Evolutionary conservation across 2,329 filamentous ascomycete species (phyloP).

Genomic region (Fusarium mexicanum): DNA sequence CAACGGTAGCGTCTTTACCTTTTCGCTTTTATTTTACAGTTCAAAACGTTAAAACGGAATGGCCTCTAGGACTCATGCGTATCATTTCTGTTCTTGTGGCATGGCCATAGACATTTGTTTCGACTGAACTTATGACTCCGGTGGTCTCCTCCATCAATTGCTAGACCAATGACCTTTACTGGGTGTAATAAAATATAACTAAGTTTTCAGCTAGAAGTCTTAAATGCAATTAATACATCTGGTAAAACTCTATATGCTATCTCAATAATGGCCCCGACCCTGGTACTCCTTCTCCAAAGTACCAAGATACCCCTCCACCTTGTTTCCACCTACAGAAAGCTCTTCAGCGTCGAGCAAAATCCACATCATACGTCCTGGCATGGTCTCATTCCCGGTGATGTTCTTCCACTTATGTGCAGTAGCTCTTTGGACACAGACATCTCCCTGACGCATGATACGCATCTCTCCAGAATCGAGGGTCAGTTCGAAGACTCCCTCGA

Average conservation of each 20-base stretch:
- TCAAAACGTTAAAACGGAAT: neutral
- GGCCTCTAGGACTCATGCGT: accelerated
- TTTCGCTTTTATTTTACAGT: neutral
- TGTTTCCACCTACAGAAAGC: neutral
- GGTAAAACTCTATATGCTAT: accelerated
- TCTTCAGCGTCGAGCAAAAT: neutral
- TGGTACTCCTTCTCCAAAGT: neutral
- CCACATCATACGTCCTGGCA: neutral
- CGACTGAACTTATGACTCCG: neutral
- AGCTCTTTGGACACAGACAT: neutral
- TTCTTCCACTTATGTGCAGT: neutral
- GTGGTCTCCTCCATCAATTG: neutral
- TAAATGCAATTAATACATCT: accelerated
- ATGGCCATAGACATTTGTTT: neutral
- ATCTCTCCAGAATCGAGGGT: neutral
- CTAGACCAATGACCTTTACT: neutral
- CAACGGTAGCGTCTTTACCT: neutral
- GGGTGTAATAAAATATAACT: neutral
- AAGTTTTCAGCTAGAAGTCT: neutral
- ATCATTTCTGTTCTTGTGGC: neutral
- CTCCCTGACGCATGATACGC: neutral
- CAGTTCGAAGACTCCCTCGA: neutral
- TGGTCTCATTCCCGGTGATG: neutral
- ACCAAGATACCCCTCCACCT: neutral
- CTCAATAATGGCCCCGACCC: neutral